Evolutionary conservation across 148 eudicot genomes (phyloP).

Genomic region (Drosera capensis): DNA sequence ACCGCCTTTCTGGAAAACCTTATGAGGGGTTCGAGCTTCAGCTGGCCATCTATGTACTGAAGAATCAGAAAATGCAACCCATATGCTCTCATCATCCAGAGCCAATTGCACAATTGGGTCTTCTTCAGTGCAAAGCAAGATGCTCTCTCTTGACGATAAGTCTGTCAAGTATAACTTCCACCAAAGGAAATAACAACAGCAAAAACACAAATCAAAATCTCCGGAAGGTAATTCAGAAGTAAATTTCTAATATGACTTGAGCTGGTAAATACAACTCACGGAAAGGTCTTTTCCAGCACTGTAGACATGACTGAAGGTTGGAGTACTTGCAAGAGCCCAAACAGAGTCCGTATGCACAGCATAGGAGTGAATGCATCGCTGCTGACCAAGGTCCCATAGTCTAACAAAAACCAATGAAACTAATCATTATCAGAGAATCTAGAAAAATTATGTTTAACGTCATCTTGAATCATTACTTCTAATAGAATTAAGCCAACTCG

Average conservation of each 20-base stretch:
- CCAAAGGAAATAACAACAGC: constrained; percentile 5
- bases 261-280: constrained; percentile 29
- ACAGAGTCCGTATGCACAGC: constrained; percentile 99
- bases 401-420: constrained; percentile 18
- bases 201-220: constrained; percentile 3
- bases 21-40: constrained; percentile 62
- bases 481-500: neutral
- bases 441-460: neutral
- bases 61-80: constrained; percentile 94
- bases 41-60: constrained; percentile 90
- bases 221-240: neutral
- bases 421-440: constrained; percentile 2
- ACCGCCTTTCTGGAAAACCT: constrained; percentile 73
- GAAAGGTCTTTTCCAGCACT: constrained; percentile 98
- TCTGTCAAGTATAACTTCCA: constrained; percentile 83
- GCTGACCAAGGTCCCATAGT: constrained; percentile 98
- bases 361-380: constrained; percentile 91
- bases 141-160: constrained; percentile 84
- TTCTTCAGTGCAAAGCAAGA: constrained; percentile 72
- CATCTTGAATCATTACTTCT: neutral
- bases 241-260: neutral
- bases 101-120: constrained; percentile 75
- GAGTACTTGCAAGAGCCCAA: constrained; percentile 96
- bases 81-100: constrained; percentile 67
- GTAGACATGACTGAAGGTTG: constrained; percentile 86